These are phyloP conservation scores for Prinsepia uniflora DNA, from an alignment of 306 rosid species.

Conservation along the genomic window DNA sequence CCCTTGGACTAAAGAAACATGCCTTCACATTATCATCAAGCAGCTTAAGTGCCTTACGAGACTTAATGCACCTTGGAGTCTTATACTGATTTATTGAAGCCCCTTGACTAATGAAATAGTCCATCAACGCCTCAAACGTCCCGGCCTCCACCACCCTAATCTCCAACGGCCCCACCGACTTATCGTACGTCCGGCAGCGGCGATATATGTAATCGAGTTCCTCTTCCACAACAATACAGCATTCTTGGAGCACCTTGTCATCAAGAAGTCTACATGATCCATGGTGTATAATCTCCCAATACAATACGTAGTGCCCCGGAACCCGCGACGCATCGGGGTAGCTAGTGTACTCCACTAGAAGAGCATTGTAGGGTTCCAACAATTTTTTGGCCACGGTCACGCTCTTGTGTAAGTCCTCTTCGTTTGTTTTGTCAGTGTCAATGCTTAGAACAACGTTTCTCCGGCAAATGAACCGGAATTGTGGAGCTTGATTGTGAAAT, in stretches of 20 bases:
- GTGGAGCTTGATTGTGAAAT: conserved; percentile 73
- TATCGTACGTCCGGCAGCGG: conserved; percentile 60
- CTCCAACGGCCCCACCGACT: conserved; percentile 72
- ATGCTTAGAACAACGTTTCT: conserved; percentile 83
- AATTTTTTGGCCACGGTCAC: conserved; percentile 56
- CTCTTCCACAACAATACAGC: conserved; percentile 78
- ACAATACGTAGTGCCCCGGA: conserved; percentile 84
- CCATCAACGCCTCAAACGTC: conserved; percentile 77
- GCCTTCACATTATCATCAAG: conserved; percentile 57
- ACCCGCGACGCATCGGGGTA: conserved; percentile 56
- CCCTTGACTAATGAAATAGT: conserved; percentile 63
- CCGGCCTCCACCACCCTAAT: conserved; percentile 82
- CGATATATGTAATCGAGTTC: conserved; percentile 69
- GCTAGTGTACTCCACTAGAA: conserved; percentile 82
- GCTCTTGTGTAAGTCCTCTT: conserved; percentile 71
- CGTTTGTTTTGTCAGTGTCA: conserved; percentile 80
- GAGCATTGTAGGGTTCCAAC: conserved; percentile 54
- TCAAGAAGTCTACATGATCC: conserved; percentile 26
- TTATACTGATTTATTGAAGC: conserved; percentile 90
- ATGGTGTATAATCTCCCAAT: conserved; percentile 60
- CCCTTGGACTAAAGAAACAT: conserved; percentile 67
- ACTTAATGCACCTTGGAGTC: conserved; percentile 80
- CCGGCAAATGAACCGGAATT: conserved; percentile 79
- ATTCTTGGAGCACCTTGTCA: conserved; percentile 53
- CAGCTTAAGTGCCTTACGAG: conserved; percentile 56